Evolutionary conservation across 768 basidiomycete genomes (phyloP).

Genomic region (Suillus lakei): DNA sequence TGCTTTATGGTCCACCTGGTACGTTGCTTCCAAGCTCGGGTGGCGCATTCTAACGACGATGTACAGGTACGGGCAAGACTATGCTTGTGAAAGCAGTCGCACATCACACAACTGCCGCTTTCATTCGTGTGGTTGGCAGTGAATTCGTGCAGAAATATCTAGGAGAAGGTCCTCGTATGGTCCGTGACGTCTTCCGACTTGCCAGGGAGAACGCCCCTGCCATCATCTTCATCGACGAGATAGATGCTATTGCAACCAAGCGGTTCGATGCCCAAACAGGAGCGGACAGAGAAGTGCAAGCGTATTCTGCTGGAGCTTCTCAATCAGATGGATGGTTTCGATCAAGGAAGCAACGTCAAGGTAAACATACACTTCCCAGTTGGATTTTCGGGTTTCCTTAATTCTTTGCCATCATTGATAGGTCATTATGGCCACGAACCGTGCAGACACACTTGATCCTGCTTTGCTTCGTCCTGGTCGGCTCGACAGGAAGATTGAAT

Average conservation of each 20-base stretch:
- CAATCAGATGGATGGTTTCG: conserved; percentile 99
- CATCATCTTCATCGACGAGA: conserved; percentile 99
- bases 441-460: conserved; percentile 97
- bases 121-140: conserved; percentile 97
- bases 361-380: conserved; percentile 40
- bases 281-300: conserved; percentile 97
- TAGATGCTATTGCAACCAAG: conserved; percentile 99
- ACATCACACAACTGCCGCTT: conserved; percentile 94
- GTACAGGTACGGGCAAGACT: conserved; percentile 95
- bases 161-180: conserved; percentile 99
- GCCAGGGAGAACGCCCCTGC: conserved; percentile 96
- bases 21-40: conserved; percentile 20
- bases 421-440: conserved; percentile 99
- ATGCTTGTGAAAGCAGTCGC: conserved; percentile 99
- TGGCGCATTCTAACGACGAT: conserved; percentile 11
- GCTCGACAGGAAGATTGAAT: conserved; percentile 98
- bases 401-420: conserved; percentile 33
- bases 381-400: background rate
- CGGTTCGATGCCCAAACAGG: conserved; percentile 99
- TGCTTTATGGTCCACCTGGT: conserved; percentile 98
- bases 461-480: conserved; percentile 97
- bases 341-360: conserved; percentile 98
- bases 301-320: conserved; percentile 95
- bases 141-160: conserved; percentile 99
- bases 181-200: conserved; percentile 97